Evolutionary conservation across 2,329 filamentous ascomycete genomes (phyloP).

Genomic region (Penicillium sp.): DNA sequence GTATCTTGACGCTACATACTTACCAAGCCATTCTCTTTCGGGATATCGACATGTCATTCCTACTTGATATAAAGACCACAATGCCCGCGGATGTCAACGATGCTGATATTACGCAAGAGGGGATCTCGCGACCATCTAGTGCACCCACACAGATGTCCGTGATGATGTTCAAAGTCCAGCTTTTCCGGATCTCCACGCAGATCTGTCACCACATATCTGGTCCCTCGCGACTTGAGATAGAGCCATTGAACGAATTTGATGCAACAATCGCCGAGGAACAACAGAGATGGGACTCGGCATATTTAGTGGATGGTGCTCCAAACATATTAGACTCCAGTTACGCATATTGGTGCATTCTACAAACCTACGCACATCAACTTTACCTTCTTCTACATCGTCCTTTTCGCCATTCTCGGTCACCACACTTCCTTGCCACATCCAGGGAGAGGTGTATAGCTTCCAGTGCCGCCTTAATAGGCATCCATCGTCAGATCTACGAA

Average conservation of each 20-base stretch:
- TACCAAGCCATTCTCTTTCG: slow-evolving; percentile 24
- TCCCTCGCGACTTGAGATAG: slow-evolving; percentile 5
- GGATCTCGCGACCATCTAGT: slow-evolving; percentile 8
- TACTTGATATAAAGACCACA: slow-evolving; percentile 19
- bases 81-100: slow-evolving; percentile 23
- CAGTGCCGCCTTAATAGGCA: slow-evolving; percentile 15
- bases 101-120: slow-evolving; percentile 10
- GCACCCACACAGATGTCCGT: slow-evolving; percentile 28
- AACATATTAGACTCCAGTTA: slow-evolving; percentile 18
- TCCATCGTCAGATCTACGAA: slow-evolving; percentile 20
- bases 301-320: slow-evolving; percentile 11
- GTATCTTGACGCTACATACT: slow-evolving; percentile 26
- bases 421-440: slow-evolving; percentile 7
- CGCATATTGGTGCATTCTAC: slow-evolving; percentile 24
- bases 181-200: slow-evolving; percentile 23
- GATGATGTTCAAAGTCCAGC: slow-evolving; percentile 23
- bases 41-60: slow-evolving; percentile 17
- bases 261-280: slow-evolving; percentile 13
- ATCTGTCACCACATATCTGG: slow-evolving; percentile 20
- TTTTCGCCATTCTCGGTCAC: slow-evolving; percentile 8
- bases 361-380: slow-evolving; percentile 27
- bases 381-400: slow-evolving; percentile 25
- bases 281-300: slow-evolving; percentile 14
- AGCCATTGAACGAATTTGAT: slow-evolving; percentile 9
- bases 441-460: slow-evolving; percentile 18